These are phyloP conservation scores for Citrus cavaleriei DNA, from an alignment of 345 rosid genomes.

Conservation along the genomic window DNA sequence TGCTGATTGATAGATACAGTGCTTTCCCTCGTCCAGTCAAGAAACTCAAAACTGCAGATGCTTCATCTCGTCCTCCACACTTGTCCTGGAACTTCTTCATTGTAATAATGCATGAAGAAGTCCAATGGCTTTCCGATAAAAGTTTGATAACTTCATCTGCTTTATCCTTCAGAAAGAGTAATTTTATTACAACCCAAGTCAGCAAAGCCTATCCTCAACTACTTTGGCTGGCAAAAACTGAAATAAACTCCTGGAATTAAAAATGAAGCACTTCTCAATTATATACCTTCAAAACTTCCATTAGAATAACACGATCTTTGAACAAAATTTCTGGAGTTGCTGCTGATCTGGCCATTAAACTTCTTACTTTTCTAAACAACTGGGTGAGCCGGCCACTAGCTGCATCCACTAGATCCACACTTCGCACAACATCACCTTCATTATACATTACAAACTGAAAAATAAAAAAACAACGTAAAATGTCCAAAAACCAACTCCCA, in stretches of 20 bases:
- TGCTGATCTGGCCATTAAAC: slow-evolving; percentile 42
- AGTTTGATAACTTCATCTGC: slow-evolving; percentile 36
- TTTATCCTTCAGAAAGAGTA: slow-evolving; percentile 39
- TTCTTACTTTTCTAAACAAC: slow-evolving; percentile 46
- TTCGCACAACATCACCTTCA: slow-evolving; percentile 70
- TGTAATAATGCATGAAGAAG: slow-evolving; percentile 60
- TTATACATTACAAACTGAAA: slow-evolving; percentile 66
- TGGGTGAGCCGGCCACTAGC: slow-evolving; percentile 51
- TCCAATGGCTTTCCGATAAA: slow-evolving; percentile 58
- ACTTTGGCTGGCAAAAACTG: not conserved
- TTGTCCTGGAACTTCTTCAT: slow-evolving; percentile 51
- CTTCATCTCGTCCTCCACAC: slow-evolving; percentile 67
- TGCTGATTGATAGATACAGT: slow-evolving; percentile 40
- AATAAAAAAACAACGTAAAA: not conserved
- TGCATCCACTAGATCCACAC: slow-evolving; percentile 47
- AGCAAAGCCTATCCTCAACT: not conserved
- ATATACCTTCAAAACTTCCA: slow-evolving; percentile 54
- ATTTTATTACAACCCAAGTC: not conserved
- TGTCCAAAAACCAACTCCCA: not conserved
- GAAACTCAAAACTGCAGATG: slow-evolving; percentile 62
- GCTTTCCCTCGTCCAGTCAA: slow-evolving; percentile 63
- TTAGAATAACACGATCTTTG: slow-evolving; percentile 42
- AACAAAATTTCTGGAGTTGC: slow-evolving; percentile 38
- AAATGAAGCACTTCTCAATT: not conserved
- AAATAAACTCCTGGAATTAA: not conserved